These are phyloP conservation scores for Citrus unshiu DNA, from an alignment of 345 rosid species.

Conservation along the genomic window DNA sequence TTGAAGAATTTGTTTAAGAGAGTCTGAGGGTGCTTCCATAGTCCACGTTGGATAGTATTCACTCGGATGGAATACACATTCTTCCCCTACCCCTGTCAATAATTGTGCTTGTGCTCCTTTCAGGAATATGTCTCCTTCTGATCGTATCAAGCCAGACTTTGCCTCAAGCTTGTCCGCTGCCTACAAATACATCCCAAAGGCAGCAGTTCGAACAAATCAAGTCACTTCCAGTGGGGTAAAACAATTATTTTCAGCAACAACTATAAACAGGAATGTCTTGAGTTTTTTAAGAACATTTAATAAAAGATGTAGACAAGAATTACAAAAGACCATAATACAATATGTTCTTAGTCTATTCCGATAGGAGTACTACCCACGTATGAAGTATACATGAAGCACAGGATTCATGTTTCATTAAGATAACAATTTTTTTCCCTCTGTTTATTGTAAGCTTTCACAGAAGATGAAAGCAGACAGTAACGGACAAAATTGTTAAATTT, in stretches of 20 bases:
- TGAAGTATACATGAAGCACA: neutral
- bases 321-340: neutral
- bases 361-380: neutral
- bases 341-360: neutral
- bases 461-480: neutral
- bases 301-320: neutral
- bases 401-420: neutral
- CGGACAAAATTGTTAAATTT: neutral
- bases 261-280: neutral
- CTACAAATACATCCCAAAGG: constrained; percentile 26
- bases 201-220: constrained; percentile 5
- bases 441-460: neutral
- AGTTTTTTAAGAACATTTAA: neutral
- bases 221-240: neutral
- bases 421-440: neutral
- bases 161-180: constrained; percentile 53
- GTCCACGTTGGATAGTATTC: constrained; percentile 77
- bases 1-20: constrained; percentile 64
- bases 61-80: constrained; percentile 55
- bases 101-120: constrained; percentile 63
- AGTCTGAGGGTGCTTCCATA: constrained; percentile 53
- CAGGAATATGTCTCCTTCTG: constrained; percentile 74
- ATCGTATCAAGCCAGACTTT: constrained; percentile 53
- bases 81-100: constrained; percentile 24
- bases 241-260: neutral